Evolutionary conservation across 257 asterid species (phyloP).

Genomic region (Misopates orontium): DNA sequence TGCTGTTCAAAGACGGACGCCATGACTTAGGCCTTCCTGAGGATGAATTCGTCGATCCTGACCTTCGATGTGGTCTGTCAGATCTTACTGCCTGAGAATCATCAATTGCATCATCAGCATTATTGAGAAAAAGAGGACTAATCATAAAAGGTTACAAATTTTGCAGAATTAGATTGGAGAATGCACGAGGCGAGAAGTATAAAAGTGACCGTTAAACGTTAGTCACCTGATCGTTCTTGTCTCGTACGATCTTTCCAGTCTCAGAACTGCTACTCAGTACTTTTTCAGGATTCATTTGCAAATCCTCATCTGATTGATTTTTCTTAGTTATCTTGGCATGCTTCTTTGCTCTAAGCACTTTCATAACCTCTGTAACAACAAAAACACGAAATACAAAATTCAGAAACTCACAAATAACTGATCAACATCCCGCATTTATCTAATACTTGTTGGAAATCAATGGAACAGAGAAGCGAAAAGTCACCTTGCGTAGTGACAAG

Average conservation of each 20-base stretch:
- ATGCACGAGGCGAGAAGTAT: background rate
- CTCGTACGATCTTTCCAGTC: slow-evolving; percentile 18
- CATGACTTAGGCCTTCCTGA: slow-evolving; percentile 53
- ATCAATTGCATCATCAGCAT: background rate
- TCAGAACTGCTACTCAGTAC: slow-evolving; percentile 34
- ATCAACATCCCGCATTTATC: background rate
- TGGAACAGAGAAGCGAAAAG: slow-evolving; percentile 3
- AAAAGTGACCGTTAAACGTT: background rate
- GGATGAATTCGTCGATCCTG: slow-evolving; percentile 28
- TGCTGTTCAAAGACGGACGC: slow-evolving; percentile 67
- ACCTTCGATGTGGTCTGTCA: slow-evolving; percentile 40
- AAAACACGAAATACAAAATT: too few relatives aligned
- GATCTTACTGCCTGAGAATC: slow-evolving; percentile 42
- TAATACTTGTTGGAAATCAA: background rate
- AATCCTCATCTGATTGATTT: slow-evolving; percentile 28
- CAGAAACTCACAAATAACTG: background rate
- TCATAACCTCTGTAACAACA: slow-evolving; percentile 71
- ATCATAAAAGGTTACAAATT: background rate
- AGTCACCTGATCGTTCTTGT: slow-evolving; percentile 32
- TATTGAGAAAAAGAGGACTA: background rate
- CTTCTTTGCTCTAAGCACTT: slow-evolving; percentile 79
- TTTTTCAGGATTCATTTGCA: slow-evolving; percentile 38
- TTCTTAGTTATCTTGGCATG: slow-evolving; percentile 62
- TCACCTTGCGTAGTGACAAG: slow-evolving; percentile 71
- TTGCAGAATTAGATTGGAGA: slow-evolving; percentile 25